Conservation (phyloP, 2,329 filamentous ascomycete genomes). For the Escovopsis sp. region DNA sequence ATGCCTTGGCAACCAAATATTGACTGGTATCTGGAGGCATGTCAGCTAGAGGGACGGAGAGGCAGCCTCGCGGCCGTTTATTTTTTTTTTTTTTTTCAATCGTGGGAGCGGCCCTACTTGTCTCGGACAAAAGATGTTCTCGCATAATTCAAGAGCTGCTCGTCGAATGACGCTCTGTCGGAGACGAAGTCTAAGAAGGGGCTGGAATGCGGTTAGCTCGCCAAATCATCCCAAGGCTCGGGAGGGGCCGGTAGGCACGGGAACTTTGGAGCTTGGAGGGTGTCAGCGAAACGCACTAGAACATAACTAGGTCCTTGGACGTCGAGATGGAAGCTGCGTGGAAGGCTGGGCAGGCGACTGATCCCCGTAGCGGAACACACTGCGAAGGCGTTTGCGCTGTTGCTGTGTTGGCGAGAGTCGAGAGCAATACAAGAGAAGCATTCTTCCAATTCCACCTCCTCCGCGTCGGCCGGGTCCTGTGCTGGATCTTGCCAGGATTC, state of each 20-base stretch:
- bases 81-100: neutral
- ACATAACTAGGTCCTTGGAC: slow-evolving; percentile 36
- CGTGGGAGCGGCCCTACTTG: slow-evolving; percentile 46
- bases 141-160: slow-evolving; percentile 57
- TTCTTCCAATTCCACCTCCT: slow-evolving; percentile 8
- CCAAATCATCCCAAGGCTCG: neutral
- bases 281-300: slow-evolving; percentile 41
- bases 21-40: slow-evolving; percentile 52
- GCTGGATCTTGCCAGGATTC: slow-evolving; percentile 1
- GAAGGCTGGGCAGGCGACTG: slow-evolving; percentile 59
- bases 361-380: slow-evolving; percentile 56
- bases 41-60: too few species aligned
- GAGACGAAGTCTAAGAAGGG: slow-evolving; percentile 77
- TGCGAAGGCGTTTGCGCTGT: slow-evolving; percentile 20
- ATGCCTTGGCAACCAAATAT: slow-evolving; percentile 69
- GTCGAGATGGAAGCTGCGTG: slow-evolving; percentile 57
- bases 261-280: neutral
- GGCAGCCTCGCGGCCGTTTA: too few species aligned
- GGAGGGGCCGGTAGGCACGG: too few species aligned
- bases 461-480: slow-evolving; percentile 6
- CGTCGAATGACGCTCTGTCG: slow-evolving; percentile 62
- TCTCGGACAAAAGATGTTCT: slow-evolving; percentile 56
- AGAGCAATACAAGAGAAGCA: slow-evolving; percentile 13
- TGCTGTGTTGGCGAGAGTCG: slow-evolving; percentile 15
- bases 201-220: slow-evolving; percentile 30